Percentiles rank a stretch among this genome's conserved stretches.
These are phyloP conservation scores for Verticillium albo-atrum DNA, from an alignment of 2,329 filamentous ascomycete genomes.

Conservation along the genomic window DNA sequence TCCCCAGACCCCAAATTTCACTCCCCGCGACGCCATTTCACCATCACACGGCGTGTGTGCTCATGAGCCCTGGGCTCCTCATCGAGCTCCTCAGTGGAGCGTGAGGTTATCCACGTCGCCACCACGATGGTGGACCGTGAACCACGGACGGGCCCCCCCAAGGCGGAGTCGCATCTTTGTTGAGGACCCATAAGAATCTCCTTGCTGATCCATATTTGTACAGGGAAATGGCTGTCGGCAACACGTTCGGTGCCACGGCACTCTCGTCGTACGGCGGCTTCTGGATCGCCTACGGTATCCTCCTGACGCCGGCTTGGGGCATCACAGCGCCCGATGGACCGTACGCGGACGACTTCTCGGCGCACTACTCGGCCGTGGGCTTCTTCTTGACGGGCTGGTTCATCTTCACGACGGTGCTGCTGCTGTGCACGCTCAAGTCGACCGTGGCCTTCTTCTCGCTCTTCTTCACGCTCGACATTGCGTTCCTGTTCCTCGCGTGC, in stretches of 20 bases:
- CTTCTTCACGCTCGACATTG: slow-evolving; percentile 72
- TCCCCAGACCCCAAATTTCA: background rate
- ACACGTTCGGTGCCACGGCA: slow-evolving; percentile 81
- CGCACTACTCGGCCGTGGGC: slow-evolving; percentile 58
- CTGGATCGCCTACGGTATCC: slow-evolving; percentile 73
- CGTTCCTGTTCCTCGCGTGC: slow-evolving; percentile 69
- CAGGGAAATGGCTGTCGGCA: slow-evolving; percentile 84
- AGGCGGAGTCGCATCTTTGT: background rate
- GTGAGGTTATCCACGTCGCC: background rate
- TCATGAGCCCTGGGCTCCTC: background rate
- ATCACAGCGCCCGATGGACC: slow-evolving; percentile 29
- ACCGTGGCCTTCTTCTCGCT: slow-evolving; percentile 74
- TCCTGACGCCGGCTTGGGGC: slow-evolving; percentile 52
- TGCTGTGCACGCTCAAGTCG: slow-evolving; percentile 71
- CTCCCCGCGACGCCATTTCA: background rate
- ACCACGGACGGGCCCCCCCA: background rate
- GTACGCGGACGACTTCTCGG: slow-evolving; percentile 39
- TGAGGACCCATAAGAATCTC: background rate
- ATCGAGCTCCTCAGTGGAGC: background rate
- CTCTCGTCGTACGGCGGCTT: slow-evolving; percentile 80
- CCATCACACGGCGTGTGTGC: background rate
- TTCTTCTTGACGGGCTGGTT: slow-evolving; percentile 79
- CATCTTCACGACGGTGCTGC: slow-evolving; percentile 74
- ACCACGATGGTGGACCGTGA: background rate
- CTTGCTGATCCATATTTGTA: slow-evolving; percentile 3